Percentiles rank a stretch among this genome's conserved stretches.
These are phyloP conservation scores for Pseudogymnoascus sp. DNA, from an alignment of 2,329 filamentous ascomycete species.

Conservation along the genomic window DNA sequence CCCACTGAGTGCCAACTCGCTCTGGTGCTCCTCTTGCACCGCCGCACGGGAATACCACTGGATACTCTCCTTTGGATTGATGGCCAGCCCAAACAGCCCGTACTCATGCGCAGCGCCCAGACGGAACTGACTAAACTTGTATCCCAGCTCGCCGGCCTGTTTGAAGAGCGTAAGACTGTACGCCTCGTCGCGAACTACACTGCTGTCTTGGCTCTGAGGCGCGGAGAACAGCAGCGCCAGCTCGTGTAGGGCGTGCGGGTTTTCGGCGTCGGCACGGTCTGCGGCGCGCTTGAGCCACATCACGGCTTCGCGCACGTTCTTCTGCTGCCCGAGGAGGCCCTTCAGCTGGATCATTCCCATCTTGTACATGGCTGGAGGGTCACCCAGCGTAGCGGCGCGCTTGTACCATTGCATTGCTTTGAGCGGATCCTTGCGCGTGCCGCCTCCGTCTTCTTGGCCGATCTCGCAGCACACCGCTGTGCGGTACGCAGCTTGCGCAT, in stretches of 20 bases:
- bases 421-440: constrained; percentile 79
- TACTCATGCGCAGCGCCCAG: constrained; percentile 87
- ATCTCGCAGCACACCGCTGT: constrained; percentile 97
- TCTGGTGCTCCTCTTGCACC: constrained; percentile 87
- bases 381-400: constrained; percentile 79
- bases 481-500: constrained; percentile 81
- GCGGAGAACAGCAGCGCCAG: constrained; percentile 61
- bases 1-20: constrained; percentile 75
- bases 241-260: constrained; percentile 92
- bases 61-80: constrained; percentile 79
- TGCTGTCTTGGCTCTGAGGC: constrained; percentile 53
- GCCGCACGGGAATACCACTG: constrained; percentile 91
- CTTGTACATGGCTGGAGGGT: constrained; percentile 96
- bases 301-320: constrained; percentile 77
- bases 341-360: constrained; percentile 94
- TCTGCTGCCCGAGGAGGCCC: constrained; percentile 79
- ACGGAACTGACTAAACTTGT: constrained; percentile 90
- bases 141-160: constrained; percentile 79
- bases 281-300: constrained; percentile 90
- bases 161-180: constrained; percentile 78
- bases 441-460: constrained; percentile 86
- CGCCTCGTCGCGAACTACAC: constrained; percentile 69
- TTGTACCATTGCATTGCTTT: constrained; percentile 99
- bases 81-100: constrained; percentile 70
- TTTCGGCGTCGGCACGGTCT: constrained; percentile 78